phyloP scores from a whole-genome alignment of 2,329 filamentous ascomycete genomes.

The Fusarium staphyleae region DNA sequence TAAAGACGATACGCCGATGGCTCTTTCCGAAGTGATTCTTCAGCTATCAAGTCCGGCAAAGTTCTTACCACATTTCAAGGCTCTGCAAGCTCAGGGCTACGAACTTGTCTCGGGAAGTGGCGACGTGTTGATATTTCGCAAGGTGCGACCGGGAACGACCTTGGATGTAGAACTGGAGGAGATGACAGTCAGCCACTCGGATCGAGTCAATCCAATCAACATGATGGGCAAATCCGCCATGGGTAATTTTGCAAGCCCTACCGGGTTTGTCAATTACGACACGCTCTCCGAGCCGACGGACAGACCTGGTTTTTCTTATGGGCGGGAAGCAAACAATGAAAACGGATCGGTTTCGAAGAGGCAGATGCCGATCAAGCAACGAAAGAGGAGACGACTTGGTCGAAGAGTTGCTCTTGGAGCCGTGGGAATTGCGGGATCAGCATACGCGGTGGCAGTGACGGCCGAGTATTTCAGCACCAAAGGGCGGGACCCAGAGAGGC shows the following conservation, averaged over 20 bases:
- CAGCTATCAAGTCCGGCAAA: slow-evolving; percentile 67
- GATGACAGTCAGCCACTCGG: background rate
- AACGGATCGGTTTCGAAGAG: slow-evolving; percentile 59
- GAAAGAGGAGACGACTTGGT: slow-evolving; percentile 51
- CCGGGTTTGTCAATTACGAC: slow-evolving; percentile 70
- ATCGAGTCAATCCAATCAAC: slow-evolving; percentile 64
- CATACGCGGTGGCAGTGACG: slow-evolving; percentile 66
- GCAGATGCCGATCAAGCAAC: slow-evolving; percentile 41
- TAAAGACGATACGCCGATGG: slow-evolving; percentile 57
- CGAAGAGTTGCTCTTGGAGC: slow-evolving; percentile 62
- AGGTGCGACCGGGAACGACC: slow-evolving; percentile 51
- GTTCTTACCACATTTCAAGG: slow-evolving; percentile 69
- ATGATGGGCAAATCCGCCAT: slow-evolving; percentile 58
- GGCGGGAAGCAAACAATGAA: slow-evolving; percentile 53
- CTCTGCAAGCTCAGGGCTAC: slow-evolving; percentile 67
- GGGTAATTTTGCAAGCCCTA: slow-evolving; percentile 68
- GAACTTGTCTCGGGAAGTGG: slow-evolving; percentile 70
- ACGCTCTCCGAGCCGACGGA: slow-evolving; percentile 40
- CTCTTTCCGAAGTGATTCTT: slow-evolving; percentile 66
- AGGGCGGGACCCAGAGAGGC: slow-evolving; percentile 44
- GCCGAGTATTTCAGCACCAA: slow-evolving; percentile 63
- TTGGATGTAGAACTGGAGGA: background rate
- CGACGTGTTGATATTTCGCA: slow-evolving; percentile 72
- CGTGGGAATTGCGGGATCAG: slow-evolving; percentile 60
- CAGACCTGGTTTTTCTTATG: slow-evolving; percentile 46